Base-by-base conservation (phyloP, 805 yeast species). In the Metschnikowia sp. region DNA sequence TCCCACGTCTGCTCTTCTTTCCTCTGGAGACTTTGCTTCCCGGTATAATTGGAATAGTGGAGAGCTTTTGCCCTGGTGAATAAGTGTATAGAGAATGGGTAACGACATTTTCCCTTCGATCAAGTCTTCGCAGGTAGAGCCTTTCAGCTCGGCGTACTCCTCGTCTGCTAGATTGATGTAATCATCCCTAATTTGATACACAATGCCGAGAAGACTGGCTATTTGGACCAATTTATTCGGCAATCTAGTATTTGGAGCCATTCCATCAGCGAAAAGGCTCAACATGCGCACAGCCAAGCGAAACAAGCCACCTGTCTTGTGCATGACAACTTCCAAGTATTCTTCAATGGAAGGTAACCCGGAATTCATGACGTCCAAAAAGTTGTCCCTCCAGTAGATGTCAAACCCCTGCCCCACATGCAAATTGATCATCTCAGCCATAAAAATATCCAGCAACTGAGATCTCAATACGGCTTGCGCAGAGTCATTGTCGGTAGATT, bases 341-440 rank as follows among this genome's bases (percentile, higher is more conserved):
- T 87, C 64, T 33, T 62, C 61, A 37, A 64, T 58, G 1, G 54
- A 31, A 2, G 75, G 75, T 18, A 64, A 46, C 9, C 48, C 45
- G 28, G 41, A 32, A 2, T 19, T 15, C 35, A 53, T 52, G 28
- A 59, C 44, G 3, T 37, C 39, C 7, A 32, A 33, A 29, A 64
- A 51, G 45, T 55, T 51, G 47, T 89, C 96, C 52, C 97, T 73
- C 97, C 97, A 91, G 63, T 83, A 85, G 18, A 91, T 75, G 57
- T 91, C 98, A 50, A 86, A 65, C 0, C 96, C 95, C 69, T 91
- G 98, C 6, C 98, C 98, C 40, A 86, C 75, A 62, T 91, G 97
- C 48, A 91, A 67, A 58, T 86, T 83, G 44, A 87, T 63, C 81
- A 91, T 73, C 57, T 91, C 97, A 42, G 86, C 86, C 50, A 80